phyloP scores from a whole-genome alignment of 352 stramenopile species.

The Phytophthora capsici region DNA sequence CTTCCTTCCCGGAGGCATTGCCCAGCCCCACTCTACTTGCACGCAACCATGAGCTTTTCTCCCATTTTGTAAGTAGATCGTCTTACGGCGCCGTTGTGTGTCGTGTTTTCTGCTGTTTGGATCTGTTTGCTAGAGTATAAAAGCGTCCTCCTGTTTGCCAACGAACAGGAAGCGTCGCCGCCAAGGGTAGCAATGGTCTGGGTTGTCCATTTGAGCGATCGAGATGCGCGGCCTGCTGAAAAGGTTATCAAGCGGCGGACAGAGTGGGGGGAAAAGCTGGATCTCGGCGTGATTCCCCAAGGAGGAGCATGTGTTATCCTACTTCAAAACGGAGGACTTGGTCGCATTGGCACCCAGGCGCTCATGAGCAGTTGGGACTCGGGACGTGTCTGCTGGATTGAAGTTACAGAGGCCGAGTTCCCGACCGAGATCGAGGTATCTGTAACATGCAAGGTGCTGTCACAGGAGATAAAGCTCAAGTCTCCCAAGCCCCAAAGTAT shows the following conservation, averaged over 20 bases:
- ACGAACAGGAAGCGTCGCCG: conserved; percentile 71
- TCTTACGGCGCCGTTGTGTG: conserved; percentile 37
- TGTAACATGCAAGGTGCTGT: conserved; percentile 77
- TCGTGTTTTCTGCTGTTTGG: conserved; percentile 23
- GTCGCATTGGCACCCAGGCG: conserved; percentile 80
- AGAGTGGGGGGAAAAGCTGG: conserved; percentile 67
- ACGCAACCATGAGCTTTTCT: conserved; percentile 80
- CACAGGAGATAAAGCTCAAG: conserved; percentile 38
- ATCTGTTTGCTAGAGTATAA: conserved; percentile 65
- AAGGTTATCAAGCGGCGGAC: conserved; percentile 78
- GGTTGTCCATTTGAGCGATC: conserved; percentile 68
- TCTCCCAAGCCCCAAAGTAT: conserved; percentile 32
- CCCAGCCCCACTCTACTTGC: conserved; percentile 75
- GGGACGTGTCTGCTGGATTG: conserved; percentile 78
- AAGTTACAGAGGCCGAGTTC: conserved; percentile 67
- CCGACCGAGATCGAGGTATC: conserved; percentile 83
- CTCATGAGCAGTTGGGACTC: conserved; percentile 88
- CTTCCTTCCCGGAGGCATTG: conserved; percentile 48
- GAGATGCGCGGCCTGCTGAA: conserved; percentile 63
- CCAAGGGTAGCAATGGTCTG: conserved; percentile 80
- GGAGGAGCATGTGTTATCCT: conserved; percentile 83
- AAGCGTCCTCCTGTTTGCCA: conserved; percentile 71
- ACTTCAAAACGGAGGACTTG: conserved; percentile 72
- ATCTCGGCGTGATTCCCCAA: conserved; percentile 80
- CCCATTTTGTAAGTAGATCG: conserved; percentile 76